Base-by-base conservation (phyloP, 1,284 basidiomycete genomes). In the Caloboletus inedulis region DNA sequence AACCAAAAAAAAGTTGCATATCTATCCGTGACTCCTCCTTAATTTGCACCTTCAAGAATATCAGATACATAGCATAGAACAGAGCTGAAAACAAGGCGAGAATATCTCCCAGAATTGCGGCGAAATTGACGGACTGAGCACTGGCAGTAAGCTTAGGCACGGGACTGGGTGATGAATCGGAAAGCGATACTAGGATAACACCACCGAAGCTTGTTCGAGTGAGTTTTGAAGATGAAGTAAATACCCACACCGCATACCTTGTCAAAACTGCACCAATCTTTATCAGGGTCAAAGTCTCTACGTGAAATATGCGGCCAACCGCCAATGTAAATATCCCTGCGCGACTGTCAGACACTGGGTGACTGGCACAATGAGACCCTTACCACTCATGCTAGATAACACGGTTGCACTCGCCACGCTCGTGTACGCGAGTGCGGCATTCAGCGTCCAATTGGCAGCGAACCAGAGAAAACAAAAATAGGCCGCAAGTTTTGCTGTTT, bases 1-100 rank as follows among this genome's bases (percentile, higher is more conserved):
- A 96, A 12, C 94, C 94, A 62, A 96, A 94, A 74, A 96, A 94
- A 14, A 96, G 76, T 62, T 92, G 90, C 91, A 95, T 94, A 69
- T 95, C 86, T 59, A 94, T 84, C 40, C 94, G 81, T 7, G 89
- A 88, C 68, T 97, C 94, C 50, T 82, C 80, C 37, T 81, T 82
- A 40, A 97, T 89, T 54, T 83, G 81, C 52, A 87, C 90, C 74
- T 99, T 99, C 66, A 99, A 82, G 35, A 98, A 77, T 58, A 90
- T 89, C 33, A 97, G 89, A 70, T 99, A 99, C 46, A 93, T 71
- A 0, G 95, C 90, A 71, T 98, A 98, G 67, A 92, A 89, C 9
- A 91, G 59, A 1, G 93, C 91, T 13, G 90, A 91, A 19, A 92
- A 64, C 35, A 97, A 74, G 1, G 93, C 91, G 8, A 96, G 77